Conservation (phyloP, 768 basidiomycete genomes). For the Pleurotus eryngii region DNA sequence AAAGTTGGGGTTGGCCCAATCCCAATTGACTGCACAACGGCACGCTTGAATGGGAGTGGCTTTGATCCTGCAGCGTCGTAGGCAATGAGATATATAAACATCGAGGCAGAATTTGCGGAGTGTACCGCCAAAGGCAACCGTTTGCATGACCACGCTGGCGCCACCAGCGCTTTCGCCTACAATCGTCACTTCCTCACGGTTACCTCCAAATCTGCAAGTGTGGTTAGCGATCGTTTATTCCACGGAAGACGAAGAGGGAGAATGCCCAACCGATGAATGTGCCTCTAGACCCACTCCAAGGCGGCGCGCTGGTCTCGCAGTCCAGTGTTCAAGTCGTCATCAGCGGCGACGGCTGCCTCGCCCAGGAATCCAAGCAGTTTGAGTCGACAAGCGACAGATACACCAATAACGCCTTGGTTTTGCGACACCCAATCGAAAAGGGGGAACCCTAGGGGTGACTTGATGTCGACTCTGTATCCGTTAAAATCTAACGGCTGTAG, state of each 20-base stretch:
- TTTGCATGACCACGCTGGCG: constrained; percentile 41
- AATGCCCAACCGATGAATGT: constrained; percentile 20
- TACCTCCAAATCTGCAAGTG: constrained; percentile 25
- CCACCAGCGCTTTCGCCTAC: constrained; percentile 40
- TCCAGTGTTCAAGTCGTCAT: constrained; percentile 37
- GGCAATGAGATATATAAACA: no score
- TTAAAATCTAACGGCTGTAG: not conserved
- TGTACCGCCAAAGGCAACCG: constrained; percentile 39
- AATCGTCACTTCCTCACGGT: constrained; percentile 31
- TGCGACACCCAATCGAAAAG: constrained; percentile 46
- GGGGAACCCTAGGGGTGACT: constrained; percentile 46
- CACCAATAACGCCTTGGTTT: constrained; percentile 29
- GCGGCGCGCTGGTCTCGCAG: constrained; percentile 38
- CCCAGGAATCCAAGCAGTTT: constrained; percentile 29
- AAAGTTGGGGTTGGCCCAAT: constrained; percentile 32
- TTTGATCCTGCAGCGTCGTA: constrained; percentile 21
- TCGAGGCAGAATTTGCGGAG: not conserved
- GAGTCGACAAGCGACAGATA: constrained; percentile 30
- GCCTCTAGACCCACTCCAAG: constrained; percentile 36
- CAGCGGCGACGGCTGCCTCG: constrained; percentile 24
- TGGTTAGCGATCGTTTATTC: not conserved
- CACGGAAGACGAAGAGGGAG: not conserved
- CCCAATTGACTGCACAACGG: constrained; percentile 41
- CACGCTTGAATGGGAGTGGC: constrained; percentile 35
- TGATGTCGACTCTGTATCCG: not conserved